A percentile compares a stretch with the other conserved stretches of the same genome.
phyloP scores from a whole-genome alignment of 192 early-diverging fungal species.

The Anaeromyces robustus region DNA sequence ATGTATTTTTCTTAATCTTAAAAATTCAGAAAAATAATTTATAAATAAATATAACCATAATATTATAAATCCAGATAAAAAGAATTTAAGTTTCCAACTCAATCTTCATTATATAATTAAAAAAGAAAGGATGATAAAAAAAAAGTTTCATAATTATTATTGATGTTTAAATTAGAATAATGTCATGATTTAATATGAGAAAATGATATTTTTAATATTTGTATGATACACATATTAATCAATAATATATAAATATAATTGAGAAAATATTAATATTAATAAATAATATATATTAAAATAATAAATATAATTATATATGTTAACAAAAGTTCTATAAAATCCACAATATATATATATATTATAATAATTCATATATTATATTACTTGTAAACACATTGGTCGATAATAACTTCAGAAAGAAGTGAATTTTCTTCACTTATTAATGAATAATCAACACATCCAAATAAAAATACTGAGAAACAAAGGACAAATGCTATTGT shows the following conservation, averaged over 20 bases:
- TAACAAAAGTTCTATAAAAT: no score
- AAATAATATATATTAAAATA: no score
- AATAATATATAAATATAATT: no score
- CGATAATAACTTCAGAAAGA: constrained; percentile 60
- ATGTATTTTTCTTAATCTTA: constrained; percentile 60
- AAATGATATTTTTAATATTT: no score
- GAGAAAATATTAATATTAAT: no score
- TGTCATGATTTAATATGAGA: no score
- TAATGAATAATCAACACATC: constrained; percentile 77
- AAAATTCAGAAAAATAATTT: constrained; percentile 49
- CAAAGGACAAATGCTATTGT: constrained; percentile 72
- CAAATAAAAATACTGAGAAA: constrained; percentile 76
- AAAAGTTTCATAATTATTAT: background rate
- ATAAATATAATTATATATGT: no score
- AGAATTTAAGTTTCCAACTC: constrained; percentile 29
- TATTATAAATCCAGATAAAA: constrained; percentile 44
- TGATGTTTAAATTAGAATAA: background rate
- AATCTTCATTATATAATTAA: constrained; percentile 17
- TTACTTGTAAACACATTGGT: constrained; percentile 56
- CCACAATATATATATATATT: no score
- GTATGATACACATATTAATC: no score
- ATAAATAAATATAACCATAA: constrained; percentile 68
- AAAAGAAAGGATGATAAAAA: constrained; percentile 8
- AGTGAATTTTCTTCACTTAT: constrained; percentile 46
- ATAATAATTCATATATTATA: constrained; percentile 2